Evolutionary conservation across 2,329 filamentous ascomycete genomes (phyloP).

Genomic region (Fusarium annulatum): DNA sequence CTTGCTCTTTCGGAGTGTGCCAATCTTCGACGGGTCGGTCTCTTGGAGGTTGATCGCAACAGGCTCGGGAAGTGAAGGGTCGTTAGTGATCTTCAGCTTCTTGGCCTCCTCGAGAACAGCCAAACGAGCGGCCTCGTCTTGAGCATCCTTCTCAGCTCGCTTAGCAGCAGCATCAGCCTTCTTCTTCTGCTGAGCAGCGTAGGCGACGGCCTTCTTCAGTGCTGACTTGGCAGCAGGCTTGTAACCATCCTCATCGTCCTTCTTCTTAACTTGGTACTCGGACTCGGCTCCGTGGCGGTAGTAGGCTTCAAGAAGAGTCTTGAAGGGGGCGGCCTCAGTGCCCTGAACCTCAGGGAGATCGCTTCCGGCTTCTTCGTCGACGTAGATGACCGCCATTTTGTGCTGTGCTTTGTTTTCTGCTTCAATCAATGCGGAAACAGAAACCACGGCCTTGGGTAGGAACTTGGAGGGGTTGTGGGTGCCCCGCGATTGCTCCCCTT

Average conservation of each 20-base stretch:
- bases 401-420: neutral
- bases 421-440: constrained; percentile 24
- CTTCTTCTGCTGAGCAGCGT: constrained; percentile 43
- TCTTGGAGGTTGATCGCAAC: constrained; percentile 78
- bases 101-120: constrained; percentile 45
- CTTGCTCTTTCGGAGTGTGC: constrained; percentile 48
- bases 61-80: constrained; percentile 77
- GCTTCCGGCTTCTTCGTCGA: constrained; percentile 81
- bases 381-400: constrained; percentile 51
- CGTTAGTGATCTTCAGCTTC: constrained; percentile 61
- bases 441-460: constrained; percentile 20
- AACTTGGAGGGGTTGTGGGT: constrained; percentile 29
- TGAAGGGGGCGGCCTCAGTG: constrained; percentile 80
- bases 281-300: constrained; percentile 55
- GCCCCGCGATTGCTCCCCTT: constrained; percentile 34
- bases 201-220: constrained; percentile 44
- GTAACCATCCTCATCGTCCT: constrained; percentile 44
- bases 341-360: constrained; percentile 77
- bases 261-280: constrained; percentile 59
- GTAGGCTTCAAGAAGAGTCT: constrained; percentile 82
- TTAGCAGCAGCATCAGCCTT: constrained; percentile 43
- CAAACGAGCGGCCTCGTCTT: constrained; percentile 40
- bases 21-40: constrained; percentile 45
- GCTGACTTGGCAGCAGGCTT: constrained; percentile 46
- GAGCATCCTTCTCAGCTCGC: constrained; percentile 42